Percentiles rank a stretch among this genome's conserved stretches.
Conservation (phyloP, 106 monocot genomes). For the Platanthera guangdongensis region DNA sequence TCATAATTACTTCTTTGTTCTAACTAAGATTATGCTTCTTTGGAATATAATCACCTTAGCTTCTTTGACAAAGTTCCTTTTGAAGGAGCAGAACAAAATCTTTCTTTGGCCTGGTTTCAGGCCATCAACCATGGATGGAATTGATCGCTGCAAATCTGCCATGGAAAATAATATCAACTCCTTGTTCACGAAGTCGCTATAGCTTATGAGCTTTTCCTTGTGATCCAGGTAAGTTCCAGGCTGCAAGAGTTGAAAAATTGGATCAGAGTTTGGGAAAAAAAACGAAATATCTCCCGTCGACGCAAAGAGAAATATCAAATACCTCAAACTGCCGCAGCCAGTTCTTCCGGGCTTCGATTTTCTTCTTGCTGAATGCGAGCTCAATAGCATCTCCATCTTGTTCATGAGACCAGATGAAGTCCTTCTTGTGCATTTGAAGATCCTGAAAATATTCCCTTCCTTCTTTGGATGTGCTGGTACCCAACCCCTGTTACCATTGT, state of each 20-base stretch:
- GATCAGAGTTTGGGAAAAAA: background rate
- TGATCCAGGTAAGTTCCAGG: constrained; percentile 88
- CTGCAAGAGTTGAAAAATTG: constrained; percentile 25
- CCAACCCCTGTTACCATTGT: constrained; percentile 52
- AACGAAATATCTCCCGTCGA: background rate
- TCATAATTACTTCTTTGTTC: background rate
- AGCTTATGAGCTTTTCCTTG: constrained; percentile 53
- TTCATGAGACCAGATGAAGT: constrained; percentile 71
- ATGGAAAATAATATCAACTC: constrained; percentile 84
- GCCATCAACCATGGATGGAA: constrained; percentile 95
- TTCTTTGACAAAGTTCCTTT: constrained; percentile 76
- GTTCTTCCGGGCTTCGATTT: constrained; percentile 83
- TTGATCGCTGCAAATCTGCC: constrained; percentile 89
- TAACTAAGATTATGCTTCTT: background rate
- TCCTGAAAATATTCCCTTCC: constrained; percentile 83
- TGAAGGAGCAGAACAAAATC: constrained; percentile 84
- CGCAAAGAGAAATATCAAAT: constrained; percentile 1
- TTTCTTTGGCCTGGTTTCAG: constrained; percentile 96
- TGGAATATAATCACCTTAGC: constrained; percentile 48
- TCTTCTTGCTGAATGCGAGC: constrained; percentile 95
- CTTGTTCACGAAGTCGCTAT: constrained; percentile 97
- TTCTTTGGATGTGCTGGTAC: constrained; percentile 86
- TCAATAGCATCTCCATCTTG: constrained; percentile 91
- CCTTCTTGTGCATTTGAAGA: constrained; percentile 66
- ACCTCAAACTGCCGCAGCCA: constrained; percentile 96